phyloP scores from a whole-genome alignment of 768 basidiomycete genomes.

The Podaxis sp. region DNA sequence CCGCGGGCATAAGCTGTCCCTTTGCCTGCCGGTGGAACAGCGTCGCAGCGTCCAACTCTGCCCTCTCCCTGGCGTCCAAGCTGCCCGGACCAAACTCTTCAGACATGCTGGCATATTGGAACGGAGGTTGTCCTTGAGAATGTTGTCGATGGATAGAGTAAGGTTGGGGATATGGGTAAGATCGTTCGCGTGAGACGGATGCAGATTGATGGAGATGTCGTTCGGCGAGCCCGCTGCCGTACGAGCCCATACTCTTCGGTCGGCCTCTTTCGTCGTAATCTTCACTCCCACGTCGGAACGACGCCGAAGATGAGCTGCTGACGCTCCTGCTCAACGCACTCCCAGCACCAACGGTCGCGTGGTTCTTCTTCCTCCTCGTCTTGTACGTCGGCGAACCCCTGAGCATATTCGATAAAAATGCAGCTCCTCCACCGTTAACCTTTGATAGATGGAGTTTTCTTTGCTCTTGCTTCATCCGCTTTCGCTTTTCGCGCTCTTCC shows the following conservation, averaged over 20 bases:
- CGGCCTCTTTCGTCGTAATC: slow-evolving; percentile 35
- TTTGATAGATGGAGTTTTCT: slow-evolving; percentile 20
- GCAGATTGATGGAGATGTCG: slow-evolving; percentile 12
- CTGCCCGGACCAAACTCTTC: slow-evolving; percentile 30
- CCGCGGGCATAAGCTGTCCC: slow-evolving; percentile 46
- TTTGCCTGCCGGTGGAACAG: slow-evolving; percentile 65
- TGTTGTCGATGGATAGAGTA: slow-evolving; percentile 16
- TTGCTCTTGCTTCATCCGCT: slow-evolving; percentile 70
- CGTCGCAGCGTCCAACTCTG: slow-evolving; percentile 54
- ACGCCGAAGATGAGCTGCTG: slow-evolving; percentile 1
- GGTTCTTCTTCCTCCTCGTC: slow-evolving; percentile 76
- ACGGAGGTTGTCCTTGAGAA: slow-evolving; percentile 16
- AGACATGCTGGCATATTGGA: slow-evolving; percentile 27
- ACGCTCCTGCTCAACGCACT: slow-evolving; percentile 14
- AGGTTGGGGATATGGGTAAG: slow-evolving; percentile 11
- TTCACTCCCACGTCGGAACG: slow-evolving; percentile 26
- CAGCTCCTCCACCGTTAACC: slow-evolving; percentile 1
- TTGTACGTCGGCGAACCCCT: slow-evolving; percentile 90
- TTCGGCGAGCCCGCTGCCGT: slow-evolving; percentile 14
- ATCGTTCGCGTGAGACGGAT: slow-evolving; percentile 10
- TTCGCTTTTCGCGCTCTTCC: slow-evolving; percentile 86
- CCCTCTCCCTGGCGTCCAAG: slow-evolving; percentile 23
- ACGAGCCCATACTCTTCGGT: slow-evolving; percentile 16
- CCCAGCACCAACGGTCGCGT: slow-evolving; percentile 28
- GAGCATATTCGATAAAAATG: slow-evolving; percentile 41